Conservation (phyloP, 2,329 filamentous ascomycete species). For the Aspergillus ustus region DNA sequence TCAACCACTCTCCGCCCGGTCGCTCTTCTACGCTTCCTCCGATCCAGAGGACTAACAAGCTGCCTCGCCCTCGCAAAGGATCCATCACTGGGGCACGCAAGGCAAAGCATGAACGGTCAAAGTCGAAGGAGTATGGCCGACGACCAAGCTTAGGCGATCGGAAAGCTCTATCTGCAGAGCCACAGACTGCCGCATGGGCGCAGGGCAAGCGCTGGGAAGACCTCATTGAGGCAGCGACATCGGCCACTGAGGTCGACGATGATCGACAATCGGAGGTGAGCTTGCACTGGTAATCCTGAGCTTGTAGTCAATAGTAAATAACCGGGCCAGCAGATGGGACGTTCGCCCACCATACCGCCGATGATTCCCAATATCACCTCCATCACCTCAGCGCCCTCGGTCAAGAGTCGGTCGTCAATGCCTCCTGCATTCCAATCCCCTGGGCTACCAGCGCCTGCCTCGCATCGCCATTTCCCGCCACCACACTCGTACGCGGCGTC, state of each 20-base stretch:
- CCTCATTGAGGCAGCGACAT: constrained; percentile 90
- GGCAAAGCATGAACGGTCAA: constrained; percentile 78
- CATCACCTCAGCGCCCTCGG: constrained; percentile 40
- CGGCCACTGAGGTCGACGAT: constrained; percentile 87
- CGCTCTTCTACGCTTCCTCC: constrained; percentile 88
- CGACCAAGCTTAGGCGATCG: constrained; percentile 74
- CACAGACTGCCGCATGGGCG: constrained; percentile 70
- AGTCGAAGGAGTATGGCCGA: constrained; percentile 75
- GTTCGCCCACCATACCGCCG: constrained; percentile 46
- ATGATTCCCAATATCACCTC: constrained; percentile 45
- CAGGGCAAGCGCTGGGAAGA: constrained; percentile 95
- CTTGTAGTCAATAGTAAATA: background rate
- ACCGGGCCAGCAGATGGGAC: constrained; percentile 36
- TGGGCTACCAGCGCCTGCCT: constrained; percentile 44
- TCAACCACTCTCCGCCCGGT: constrained; percentile 77
- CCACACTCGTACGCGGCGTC: constrained; percentile 74
- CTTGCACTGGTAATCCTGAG: constrained; percentile 9
- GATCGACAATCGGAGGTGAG: constrained; percentile 81
- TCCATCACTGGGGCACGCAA: constrained; percentile 78
- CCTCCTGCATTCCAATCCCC: constrained; percentile 61
- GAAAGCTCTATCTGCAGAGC: constrained; percentile 86
- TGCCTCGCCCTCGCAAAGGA: constrained; percentile 77
- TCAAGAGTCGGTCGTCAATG: constrained; percentile 64
- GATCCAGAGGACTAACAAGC: constrained; percentile 73
- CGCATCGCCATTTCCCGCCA: constrained; percentile 51